A percentile compares a stretch with the other conserved stretches of the same genome.
These are phyloP conservation scores for Colletotrichum musae DNA, from an alignment of 2,329 filamentous ascomycete genomes.

Conservation along the genomic window DNA sequence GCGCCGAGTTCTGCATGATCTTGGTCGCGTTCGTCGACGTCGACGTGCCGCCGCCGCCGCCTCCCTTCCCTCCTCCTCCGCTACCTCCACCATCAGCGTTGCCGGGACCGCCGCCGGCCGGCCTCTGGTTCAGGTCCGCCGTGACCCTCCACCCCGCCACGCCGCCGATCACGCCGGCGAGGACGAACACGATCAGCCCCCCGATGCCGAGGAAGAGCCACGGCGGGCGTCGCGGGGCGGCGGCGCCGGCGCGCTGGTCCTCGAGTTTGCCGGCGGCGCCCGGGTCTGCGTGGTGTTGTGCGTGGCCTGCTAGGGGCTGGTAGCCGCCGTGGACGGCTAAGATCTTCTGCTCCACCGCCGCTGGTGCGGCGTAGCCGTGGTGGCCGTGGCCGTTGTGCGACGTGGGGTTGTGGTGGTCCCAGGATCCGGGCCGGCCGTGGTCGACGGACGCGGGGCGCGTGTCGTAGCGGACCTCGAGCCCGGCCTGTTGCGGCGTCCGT, in stretches of 20 bases:
- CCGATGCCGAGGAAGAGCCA: constrained; percentile 16
- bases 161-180: constrained; percentile 30
- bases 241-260: not conserved
- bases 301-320: not conserved
- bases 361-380: not conserved
- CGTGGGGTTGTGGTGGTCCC: not conserved
- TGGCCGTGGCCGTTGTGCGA: not conserved
- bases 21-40: constrained; percentile 19
- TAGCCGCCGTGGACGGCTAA: constrained; percentile 1
- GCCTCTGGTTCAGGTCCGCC: not conserved
- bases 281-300: not conserved
- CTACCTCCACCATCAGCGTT: not conserved
- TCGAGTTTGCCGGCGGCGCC: not conserved
- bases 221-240: not conserved
- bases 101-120: not conserved
- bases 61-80: no score
- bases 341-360: constrained; percentile 11
- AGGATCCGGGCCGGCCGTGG: not conserved
- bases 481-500: constrained; percentile 12
- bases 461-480: constrained; percentile 18
- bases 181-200: constrained; percentile 6
- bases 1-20: constrained; percentile 33
- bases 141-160: constrained; percentile 33
- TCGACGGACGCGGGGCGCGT: not conserved
- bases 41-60: not conserved